Evolutionary conservation across 768 basidiomycete genomes (phyloP), one percentile per base, ranked within the genome.

Genomic region (Russula foetens): DNA sequence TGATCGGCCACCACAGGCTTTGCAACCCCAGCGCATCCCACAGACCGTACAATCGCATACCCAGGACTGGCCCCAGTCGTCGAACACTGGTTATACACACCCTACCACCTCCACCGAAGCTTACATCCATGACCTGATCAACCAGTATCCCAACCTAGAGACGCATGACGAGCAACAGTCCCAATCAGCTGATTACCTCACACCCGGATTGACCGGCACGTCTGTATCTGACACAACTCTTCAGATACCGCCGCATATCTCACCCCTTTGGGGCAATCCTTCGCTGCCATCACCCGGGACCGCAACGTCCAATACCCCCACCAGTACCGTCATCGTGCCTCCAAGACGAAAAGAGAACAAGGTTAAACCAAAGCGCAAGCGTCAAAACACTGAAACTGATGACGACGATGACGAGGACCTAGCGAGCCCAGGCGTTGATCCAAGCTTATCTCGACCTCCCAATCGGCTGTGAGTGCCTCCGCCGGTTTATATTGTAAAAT

Each of bases 391-490:
- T 2, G 61, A 62, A 19, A 58, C 44, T 4, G 61, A 62, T 28
- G 29, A 57, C 4, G 61, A 62, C 33, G 61, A 62, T 2, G 61
- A 62, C 0, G 56, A 58, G 0, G 56, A 62, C 4, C 8, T 24
- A 29, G 11, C 39, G 19, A 49, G 48, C 7, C 19, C 24, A 12
- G 33, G 45, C 17, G 7, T 51, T 14, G 54, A 50, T 21, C 15
- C 50, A 1, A 53, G 33, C 29, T 3, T 15, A 17, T 21, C 35
- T 17, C 60, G 56, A 17, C 48, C 60, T 31, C 44, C 61, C 9
- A 62, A 62, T 49, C 61, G 61, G 33, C 61, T 62, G 61, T 62
- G 51, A 53, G 61, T 44, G 19, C 12, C 28, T 43, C 15, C 23
- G n/a, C n/a, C n/a, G n/a, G 9, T 26, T 58, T 53, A 41, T 57